These are phyloP conservation scores for Amanita phalloides DNA, from an alignment of 768 basidiomycete genomes.

Conservation along the genomic window DNA sequence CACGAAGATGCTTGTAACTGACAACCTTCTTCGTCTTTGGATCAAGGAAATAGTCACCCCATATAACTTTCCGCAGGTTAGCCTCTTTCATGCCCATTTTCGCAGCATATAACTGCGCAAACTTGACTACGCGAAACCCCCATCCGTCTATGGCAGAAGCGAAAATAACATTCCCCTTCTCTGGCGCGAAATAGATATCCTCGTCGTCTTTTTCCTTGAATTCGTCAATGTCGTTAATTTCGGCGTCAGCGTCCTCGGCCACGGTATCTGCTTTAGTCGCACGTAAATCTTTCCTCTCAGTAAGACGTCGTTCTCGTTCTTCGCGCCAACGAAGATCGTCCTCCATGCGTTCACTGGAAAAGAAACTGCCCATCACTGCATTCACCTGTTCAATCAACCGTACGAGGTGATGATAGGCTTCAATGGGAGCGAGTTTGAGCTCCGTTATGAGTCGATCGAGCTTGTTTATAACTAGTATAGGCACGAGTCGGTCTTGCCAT, in stretches of 20 bases:
- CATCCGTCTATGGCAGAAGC: constrained; percentile 94
- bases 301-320: constrained; percentile 76
- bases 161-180: constrained; percentile 92
- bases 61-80: constrained; percentile 77
- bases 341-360: constrained; percentile 92
- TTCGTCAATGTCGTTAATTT: constrained; percentile 47
- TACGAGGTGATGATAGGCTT: constrained; percentile 91
- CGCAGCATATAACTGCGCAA: constrained; percentile 83
- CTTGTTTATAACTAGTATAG: constrained; percentile 95
- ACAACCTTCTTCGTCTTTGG: constrained; percentile 92
- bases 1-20: constrained; percentile 81
- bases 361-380: constrained; percentile 95
- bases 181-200: constrained; percentile 94
- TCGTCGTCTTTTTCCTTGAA: constrained; percentile 97
- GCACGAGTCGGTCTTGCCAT: constrained; percentile 80
- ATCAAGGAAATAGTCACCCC: constrained; percentile 97
- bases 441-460: constrained; percentile 91
- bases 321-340: constrained; percentile 93
- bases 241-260: neutral
- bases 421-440: constrained; percentile 79
- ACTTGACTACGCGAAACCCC: constrained; percentile 92
- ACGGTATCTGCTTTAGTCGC: constrained; percentile 54
- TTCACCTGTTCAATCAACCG: constrained; percentile 95
- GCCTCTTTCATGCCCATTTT: constrained; percentile 88
- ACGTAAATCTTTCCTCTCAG: constrained; percentile 58